Evolutionary conservation across 768 basidiomycete genomes (phyloP).

Genomic region (Lactarius hengduanensis): DNA sequence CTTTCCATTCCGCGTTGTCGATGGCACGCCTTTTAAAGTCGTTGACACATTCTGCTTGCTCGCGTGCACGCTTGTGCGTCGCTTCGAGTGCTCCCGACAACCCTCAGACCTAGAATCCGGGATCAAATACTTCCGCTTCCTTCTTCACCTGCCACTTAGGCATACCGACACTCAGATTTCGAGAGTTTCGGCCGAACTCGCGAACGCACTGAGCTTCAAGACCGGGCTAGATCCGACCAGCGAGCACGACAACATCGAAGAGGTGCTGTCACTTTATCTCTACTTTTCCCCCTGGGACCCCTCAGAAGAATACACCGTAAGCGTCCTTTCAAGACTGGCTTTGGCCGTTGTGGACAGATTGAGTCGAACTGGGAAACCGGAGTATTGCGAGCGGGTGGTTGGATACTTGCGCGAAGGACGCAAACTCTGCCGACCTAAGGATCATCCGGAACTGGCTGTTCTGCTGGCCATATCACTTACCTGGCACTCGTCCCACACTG

Average conservation of each 20-base stretch:
- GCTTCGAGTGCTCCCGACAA: background rate
- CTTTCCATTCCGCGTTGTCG: background rate
- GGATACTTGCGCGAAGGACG: constrained; percentile 1
- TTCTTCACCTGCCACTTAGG: constrained; percentile 5
- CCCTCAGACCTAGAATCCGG: background rate
- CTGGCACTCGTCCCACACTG: background rate
- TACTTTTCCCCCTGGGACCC: background rate
- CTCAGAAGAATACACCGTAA: background rate
- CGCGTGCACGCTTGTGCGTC: background rate
- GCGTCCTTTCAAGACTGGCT: constrained; percentile 6
- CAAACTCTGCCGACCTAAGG: constrained; percentile 3
- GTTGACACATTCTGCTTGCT: background rate
- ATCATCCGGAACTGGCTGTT: background rate
- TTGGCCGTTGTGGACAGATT: background rate
- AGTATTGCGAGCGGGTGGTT: constrained; percentile 1
- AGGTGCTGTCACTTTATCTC: constrained; percentile 10
- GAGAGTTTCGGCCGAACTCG: background rate
- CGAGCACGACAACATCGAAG: constrained; percentile 2
- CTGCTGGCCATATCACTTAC: background rate
- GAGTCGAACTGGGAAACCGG: background rate
- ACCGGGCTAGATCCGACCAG: background rate
- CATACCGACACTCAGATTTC: background rate
- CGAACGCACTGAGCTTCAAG: constrained; percentile 1
- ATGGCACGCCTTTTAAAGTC: background rate
- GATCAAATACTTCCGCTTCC: constrained; percentile 1